Percentiles rank a stretch among this genome's conserved stretches.
These are phyloP conservation scores for Fonsecaea pedrosoi DNA, from an alignment of 2,329 filamentous ascomycete species.

Conservation along the genomic window DNA sequence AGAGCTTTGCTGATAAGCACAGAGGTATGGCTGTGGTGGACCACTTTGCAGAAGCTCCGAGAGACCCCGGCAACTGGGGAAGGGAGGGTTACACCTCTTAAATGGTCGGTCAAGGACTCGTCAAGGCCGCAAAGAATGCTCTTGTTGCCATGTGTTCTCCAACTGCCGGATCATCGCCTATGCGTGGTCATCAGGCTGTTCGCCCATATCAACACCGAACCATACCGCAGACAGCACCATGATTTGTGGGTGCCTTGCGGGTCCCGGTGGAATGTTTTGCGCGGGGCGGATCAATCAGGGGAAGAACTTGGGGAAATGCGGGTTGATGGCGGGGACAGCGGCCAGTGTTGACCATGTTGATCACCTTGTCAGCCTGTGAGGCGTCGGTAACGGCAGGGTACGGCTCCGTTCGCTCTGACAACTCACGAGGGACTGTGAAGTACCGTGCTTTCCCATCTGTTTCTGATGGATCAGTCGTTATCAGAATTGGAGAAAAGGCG, in stretches of 20 bases:
- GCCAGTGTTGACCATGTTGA: neutral
- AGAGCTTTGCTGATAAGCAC: neutral
- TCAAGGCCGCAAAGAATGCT: neutral
- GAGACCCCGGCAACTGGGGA: neutral
- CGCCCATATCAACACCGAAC: conserved; percentile 16
- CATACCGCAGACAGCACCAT: conserved; percentile 4
- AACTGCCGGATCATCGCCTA: conserved; percentile 19
- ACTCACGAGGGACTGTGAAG: neutral
- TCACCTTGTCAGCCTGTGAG: neutral
- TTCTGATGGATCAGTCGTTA: neutral
- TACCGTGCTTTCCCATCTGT: conserved; percentile 5
- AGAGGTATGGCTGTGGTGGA: neutral
- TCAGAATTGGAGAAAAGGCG: neutral
- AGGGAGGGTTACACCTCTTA: neutral
- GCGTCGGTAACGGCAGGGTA: conserved; percentile 22
- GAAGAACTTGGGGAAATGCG: conserved; percentile 21
- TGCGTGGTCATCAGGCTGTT: conserved; percentile 11
- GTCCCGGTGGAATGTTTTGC: conserved; percentile 17
- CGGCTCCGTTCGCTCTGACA: conserved; percentile 15
- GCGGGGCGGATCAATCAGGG: conserved; percentile 13
- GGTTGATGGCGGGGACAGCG: conserved; percentile 9
- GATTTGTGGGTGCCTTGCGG: conserved; percentile 20
- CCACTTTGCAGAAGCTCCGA: conserved; percentile 1
- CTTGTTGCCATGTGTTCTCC: neutral
- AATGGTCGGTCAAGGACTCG: neutral